Evolutionary conservation across 768 basidiomycete species (phyloP).

Genomic region (Xerocomellus intermedius): DNA sequence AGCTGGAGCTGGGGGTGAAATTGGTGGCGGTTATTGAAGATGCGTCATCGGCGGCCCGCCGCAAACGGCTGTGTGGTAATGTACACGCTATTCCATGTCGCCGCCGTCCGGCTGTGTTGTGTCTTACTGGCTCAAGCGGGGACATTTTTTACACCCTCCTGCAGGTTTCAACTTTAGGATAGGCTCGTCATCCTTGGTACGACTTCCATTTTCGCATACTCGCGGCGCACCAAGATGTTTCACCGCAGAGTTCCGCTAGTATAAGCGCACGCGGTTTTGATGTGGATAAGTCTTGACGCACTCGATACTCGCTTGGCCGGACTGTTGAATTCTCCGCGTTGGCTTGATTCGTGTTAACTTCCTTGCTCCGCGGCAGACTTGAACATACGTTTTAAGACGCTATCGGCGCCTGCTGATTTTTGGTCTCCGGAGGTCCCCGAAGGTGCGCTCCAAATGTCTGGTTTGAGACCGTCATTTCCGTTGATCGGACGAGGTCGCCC

Average conservation of each 20-base stretch:
- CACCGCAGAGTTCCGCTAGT: neutral
- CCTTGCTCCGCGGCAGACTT: neutral
- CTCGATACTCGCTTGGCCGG: neutral
- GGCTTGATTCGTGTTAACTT: neutral
- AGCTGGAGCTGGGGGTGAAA: conserved; percentile 41
- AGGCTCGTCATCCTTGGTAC: neutral
- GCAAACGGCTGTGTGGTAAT: neutral
- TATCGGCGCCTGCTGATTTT: too few relatives aligned
- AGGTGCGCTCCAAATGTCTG: too few relatives aligned
- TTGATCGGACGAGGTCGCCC: neutral
- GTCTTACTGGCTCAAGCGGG: neutral
- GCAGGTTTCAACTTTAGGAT: neutral
- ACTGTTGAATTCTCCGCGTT: neutral
- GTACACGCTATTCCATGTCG: neutral
- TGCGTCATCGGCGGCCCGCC: neutral
- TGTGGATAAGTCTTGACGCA: neutral
- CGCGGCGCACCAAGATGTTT: neutral
- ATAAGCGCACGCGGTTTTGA: too few relatives aligned
- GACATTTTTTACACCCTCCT: neutral
- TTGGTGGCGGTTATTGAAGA: conserved; percentile 10
- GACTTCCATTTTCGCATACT: neutral
- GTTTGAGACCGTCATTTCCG: neutral
- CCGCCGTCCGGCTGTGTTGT: neutral
- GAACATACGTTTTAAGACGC: neutral
- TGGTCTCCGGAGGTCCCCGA: too few relatives aligned